These are phyloP conservation scores for Aaosphaeria pasadenensis DNA, from an alignment of 2,329 filamentous ascomycete genomes.

Conservation along the genomic window DNA sequence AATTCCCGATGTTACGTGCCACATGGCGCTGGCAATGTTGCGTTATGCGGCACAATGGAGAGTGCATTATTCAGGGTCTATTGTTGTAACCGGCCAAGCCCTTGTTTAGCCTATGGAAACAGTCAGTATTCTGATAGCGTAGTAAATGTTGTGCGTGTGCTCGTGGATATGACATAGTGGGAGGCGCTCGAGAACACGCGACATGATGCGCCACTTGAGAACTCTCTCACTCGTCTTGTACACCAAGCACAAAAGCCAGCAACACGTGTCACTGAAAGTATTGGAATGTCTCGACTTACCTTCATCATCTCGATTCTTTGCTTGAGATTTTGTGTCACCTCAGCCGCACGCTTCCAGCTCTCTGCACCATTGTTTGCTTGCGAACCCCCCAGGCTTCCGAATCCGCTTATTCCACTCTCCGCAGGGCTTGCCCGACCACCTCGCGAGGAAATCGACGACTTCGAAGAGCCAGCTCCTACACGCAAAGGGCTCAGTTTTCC, in stretches of 20 bases:
- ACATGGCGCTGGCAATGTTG: too few relatives aligned
- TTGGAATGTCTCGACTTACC: constrained; percentile 41
- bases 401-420: constrained; percentile 19
- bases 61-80: constrained; percentile 3
- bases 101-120: constrained; percentile 33
- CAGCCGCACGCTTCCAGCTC: constrained; percentile 95
- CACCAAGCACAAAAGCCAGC: too few relatives aligned
- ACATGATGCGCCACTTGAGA: too few relatives aligned
- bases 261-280: not conserved
- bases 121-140: constrained; percentile 10
- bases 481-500: constrained; percentile 39
- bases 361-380: constrained; percentile 52
- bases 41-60: too few relatives aligned
- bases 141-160: too few relatives aligned
- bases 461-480: constrained; percentile 20
- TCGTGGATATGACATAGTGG: too few relatives aligned
- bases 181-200: too few relatives aligned
- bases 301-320: constrained; percentile 99
- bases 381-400: constrained; percentile 19
- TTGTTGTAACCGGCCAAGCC: constrained; percentile 30
- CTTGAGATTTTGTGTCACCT: constrained; percentile 96
- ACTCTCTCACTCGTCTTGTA: too few relatives aligned
- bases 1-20: too few relatives aligned
- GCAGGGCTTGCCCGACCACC: constrained; percentile 32
- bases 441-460: constrained; percentile 27